These are phyloP conservation scores for Thelonectria blattea DNA, from an alignment of 2,329 filamentous ascomycete species.

Conservation along the genomic window DNA sequence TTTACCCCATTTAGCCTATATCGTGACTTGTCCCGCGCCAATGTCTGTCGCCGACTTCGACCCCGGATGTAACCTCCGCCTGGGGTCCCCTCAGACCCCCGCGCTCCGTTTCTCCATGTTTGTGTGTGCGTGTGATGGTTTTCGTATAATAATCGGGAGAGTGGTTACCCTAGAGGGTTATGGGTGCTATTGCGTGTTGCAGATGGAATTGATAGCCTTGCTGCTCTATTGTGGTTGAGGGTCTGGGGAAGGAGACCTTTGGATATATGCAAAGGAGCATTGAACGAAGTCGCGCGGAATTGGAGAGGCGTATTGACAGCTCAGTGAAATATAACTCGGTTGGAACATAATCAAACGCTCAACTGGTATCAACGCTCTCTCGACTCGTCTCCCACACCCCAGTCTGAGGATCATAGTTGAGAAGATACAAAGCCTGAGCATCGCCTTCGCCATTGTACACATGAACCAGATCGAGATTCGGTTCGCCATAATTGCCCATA, in stretches of 20 bases:
- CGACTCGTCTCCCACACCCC: constrained; percentile 22
- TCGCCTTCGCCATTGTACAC: background rate
- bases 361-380: background rate
- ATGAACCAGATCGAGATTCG: constrained; percentile 38
- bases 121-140: background rate
- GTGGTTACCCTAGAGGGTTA: background rate
- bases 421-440: background rate
- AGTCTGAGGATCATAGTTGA: constrained; percentile 22
- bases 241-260: too few relatives aligned
- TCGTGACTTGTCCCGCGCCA: background rate
- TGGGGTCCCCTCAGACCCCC: background rate
- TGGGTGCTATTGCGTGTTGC: background rate
- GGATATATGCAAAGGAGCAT: too few relatives aligned
- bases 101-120: background rate
- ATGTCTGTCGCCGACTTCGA: background rate
- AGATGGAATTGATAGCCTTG: background rate
- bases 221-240: too few relatives aligned
- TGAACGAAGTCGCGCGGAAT: too few relatives aligned
- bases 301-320: background rate
- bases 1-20: background rate
- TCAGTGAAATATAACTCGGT: background rate
- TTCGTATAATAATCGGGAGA: background rate
- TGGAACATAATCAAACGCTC: background rate
- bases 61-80: background rate
- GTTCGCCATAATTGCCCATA: constrained; percentile 55